These are phyloP conservation scores for Ophiosphaerella korrae DNA, from an alignment of 2,329 filamentous ascomycete species.

Conservation along the genomic window DNA sequence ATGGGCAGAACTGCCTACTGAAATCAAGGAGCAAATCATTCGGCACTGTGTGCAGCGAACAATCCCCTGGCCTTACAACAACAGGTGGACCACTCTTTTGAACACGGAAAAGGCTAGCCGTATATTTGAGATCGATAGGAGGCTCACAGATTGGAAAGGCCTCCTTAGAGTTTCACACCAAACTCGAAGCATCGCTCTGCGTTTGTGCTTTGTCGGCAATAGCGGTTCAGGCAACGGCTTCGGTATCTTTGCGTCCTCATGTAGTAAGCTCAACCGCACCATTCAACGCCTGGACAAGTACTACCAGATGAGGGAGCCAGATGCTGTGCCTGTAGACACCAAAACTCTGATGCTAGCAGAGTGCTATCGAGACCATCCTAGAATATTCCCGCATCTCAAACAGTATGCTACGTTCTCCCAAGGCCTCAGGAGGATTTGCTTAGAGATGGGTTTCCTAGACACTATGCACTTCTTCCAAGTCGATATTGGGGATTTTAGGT, in stretches of 20 bases:
- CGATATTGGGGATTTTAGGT: conserved; percentile 13
- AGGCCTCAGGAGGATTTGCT: conserved; percentile 28
- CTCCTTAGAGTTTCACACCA: conserved; percentile 30
- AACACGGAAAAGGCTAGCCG: neutral
- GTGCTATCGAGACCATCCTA: conserved; percentile 23
- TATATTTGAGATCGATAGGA: conserved; percentile 19
- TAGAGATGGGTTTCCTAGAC: conserved; percentile 23
- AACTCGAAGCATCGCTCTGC: conserved; percentile 26
- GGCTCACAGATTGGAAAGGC: conserved; percentile 19
- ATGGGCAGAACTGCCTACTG: conserved; percentile 29
- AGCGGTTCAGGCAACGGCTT: conserved; percentile 10
- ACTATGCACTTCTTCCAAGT: conserved; percentile 38
- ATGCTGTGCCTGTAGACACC: conserved; percentile 13
- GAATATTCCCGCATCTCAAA: conserved; percentile 26
- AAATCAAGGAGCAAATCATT: conserved; percentile 34
- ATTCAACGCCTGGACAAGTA: conserved; percentile 18
- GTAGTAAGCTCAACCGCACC: neutral
- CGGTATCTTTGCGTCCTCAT: conserved; percentile 1
- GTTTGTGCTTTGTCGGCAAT: conserved; percentile 26
- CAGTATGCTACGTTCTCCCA: conserved; percentile 32
- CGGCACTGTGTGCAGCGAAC: conserved; percentile 21
- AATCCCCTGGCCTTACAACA: neutral
- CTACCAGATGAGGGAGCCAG: conserved; percentile 17
- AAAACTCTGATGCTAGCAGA: conserved; percentile 6
- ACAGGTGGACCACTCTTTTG: neutral